These are phyloP conservation scores for Betula pendula DNA, from an alignment of 306 rosid species.

Conservation along the genomic window DNA sequence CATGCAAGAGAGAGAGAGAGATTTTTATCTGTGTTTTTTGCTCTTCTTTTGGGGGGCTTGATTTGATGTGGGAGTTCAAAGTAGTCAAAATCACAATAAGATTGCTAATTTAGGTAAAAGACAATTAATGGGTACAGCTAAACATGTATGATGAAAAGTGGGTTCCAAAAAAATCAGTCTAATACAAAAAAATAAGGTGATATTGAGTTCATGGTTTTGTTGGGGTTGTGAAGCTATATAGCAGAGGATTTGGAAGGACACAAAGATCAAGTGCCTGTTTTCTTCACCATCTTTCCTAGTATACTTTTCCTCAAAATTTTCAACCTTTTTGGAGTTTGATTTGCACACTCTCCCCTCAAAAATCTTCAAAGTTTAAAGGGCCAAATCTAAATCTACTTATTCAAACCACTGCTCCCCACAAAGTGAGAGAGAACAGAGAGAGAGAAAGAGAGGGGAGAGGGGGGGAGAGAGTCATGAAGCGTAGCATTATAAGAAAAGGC, in stretches of 20 bases:
- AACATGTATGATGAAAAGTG: conserved; percentile 1
- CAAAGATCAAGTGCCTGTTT: neutral
- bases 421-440: conserved; percentile 23
- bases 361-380: conserved; percentile 39
- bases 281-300: neutral
- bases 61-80: conserved; percentile 31
- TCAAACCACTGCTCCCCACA: conserved; percentile 41
- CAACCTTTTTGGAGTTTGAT: conserved; percentile 29
- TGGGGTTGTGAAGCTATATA: neutral
- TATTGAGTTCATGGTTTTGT: neutral
- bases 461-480: conserved; percentile 16
- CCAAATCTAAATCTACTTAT: conserved; percentile 52
- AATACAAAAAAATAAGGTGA: too few relatives aligned
- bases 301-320: conserved; percentile 14
- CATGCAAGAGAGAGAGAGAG: conserved; percentile 30
- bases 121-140: conserved; percentile 1
- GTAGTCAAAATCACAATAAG: conserved; percentile 28
- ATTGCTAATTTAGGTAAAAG: conserved; percentile 26
- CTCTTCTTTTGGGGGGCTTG: neutral
- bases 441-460: conserved; percentile 16
- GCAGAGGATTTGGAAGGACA: too few relatives aligned
- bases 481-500: conserved; percentile 44
- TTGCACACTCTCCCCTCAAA: conserved; percentile 19
- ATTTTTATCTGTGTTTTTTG: neutral
- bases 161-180: neutral